Evolutionary conservation across 164 flowering plant species (phyloP).

Genomic region (Liriodendron chinense): DNA sequence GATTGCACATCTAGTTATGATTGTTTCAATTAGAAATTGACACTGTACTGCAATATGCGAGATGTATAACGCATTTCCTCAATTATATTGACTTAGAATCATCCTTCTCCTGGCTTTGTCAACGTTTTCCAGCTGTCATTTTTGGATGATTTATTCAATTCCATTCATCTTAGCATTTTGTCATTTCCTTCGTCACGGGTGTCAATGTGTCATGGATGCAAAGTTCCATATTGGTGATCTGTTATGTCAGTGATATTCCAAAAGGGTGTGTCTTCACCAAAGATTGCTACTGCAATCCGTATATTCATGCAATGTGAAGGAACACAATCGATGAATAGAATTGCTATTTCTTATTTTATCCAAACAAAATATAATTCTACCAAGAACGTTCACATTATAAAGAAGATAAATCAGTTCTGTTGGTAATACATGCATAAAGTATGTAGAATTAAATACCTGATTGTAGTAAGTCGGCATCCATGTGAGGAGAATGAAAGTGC

Average conservation of each 20-base stretch:
- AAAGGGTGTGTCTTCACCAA: neutral
- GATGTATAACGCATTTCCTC: neutral
- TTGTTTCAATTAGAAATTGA: no score
- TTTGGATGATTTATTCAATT: no score
- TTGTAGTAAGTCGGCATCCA: slow-evolving; percentile 99
- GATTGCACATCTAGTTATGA: no score
- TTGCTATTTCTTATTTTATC: neutral
- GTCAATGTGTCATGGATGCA: neutral
- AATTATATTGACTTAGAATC: neutral
- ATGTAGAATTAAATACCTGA: slow-evolving; percentile 52
- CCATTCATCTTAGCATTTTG: no score
- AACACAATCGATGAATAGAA: neutral
- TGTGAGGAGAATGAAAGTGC: slow-evolving; percentile 92
- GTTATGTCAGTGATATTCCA: neutral
- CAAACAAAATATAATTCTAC: neutral
- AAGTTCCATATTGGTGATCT: neutral
- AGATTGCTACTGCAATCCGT: neutral
- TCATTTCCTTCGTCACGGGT: no score
- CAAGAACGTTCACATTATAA: neutral
- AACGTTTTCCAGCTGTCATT: no score
- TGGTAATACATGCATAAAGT: neutral
- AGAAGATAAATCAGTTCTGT: neutral
- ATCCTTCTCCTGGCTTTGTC: no score
- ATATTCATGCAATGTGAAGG: slow-evolving; percentile 1
- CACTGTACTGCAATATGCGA: neutral